Percentiles rank a stretch among this genome's conserved stretches.
phyloP scores from a whole-genome alignment of 2,329 filamentous ascomycete genomes.

The Biscogniauxia mediterranea region DNA sequence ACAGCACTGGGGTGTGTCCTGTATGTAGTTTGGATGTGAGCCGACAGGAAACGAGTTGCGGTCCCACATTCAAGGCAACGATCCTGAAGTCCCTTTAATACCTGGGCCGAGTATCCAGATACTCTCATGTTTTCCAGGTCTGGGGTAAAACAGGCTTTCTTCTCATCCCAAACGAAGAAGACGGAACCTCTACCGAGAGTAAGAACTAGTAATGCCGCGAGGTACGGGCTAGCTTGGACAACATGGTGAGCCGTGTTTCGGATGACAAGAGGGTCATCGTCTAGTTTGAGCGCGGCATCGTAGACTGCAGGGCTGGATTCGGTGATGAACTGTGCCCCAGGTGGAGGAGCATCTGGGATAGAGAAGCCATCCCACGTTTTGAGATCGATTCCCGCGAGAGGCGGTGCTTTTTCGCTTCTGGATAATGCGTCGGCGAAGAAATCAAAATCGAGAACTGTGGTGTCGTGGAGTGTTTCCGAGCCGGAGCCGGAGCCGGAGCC shows the following conservation, averaged over 20 bases:
- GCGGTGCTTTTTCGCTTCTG: conserved; percentile 32
- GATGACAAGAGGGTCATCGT: conserved; percentile 39
- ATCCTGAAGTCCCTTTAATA: conserved; percentile 45
- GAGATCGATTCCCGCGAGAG: conserved; percentile 41
- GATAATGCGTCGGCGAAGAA: conserved; percentile 48
- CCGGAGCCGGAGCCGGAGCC: no score
- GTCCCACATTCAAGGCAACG: conserved; percentile 49
- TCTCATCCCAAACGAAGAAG: conserved; percentile 62
- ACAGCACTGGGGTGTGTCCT: conserved; percentile 43
- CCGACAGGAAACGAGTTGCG: conserved; percentile 43
- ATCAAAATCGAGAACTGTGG: conserved; percentile 25
- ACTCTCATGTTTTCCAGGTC: conserved; percentile 47
- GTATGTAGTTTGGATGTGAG: conserved; percentile 48
- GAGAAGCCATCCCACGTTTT: conserved; percentile 71
- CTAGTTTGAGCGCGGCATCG: conserved; percentile 56
- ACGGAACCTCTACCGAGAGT: conserved; percentile 70
- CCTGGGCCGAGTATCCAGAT: conserved; percentile 54
- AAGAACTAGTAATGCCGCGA: conserved; percentile 61
- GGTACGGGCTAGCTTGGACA: conserved; percentile 49
- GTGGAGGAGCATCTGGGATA: conserved; percentile 37
- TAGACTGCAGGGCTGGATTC: conserved; percentile 67
- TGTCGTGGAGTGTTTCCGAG: conserved; percentile 24
- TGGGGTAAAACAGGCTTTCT: conserved; percentile 51
- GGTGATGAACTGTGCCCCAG: conserved; percentile 56
- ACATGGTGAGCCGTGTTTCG: conserved; percentile 40